Base-by-base conservation (phyloP, 1,139 yeast genomes). In the Saccharomyces hybrid region DNA sequence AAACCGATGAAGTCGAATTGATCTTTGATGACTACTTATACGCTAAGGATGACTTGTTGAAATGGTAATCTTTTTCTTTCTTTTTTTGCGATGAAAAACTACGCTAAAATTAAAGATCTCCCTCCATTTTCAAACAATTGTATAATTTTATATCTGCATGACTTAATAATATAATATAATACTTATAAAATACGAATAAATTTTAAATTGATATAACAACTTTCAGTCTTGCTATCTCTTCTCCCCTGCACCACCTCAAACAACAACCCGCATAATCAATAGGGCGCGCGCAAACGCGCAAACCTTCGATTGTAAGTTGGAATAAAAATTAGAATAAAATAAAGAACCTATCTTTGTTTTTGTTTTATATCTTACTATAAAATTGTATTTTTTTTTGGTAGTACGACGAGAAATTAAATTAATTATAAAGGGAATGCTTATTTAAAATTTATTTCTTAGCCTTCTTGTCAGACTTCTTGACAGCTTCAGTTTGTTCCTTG, bases 401-500 rank as follows among this genome's bases (percentile, higher is more conserved):
- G 44, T 38, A 38, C 25, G 44, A 38, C 44, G 44, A 38, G 44
- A 38, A 38, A 13, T 38, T 38, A 38, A 38, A 9, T 9, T 38
- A 19, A 38, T 9, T 38, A 38, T 38, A 38, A 38, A 38, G 9
- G 44, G n/a, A 38, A 38, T 38, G 44, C 44, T 38, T 38, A 38
- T 38, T 38, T 46, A 54, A 57, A 57, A 55, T 57, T 38, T 38
- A 38, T 38, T 66, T 62, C 60, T 62, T 57, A 48, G 62, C 54
- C 62, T 65, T 65, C 61, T 58, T 58, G 52, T 64, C 66, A 54
- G 65, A 65, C 66, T 68, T 72, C 70, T 84, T 83, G 74, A 87
- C 91, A 80, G 88, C 86, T 71, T 84, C 90, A 74, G 88, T 84
- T 79, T 86, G 87, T 75, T 89, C 97, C 86, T 90, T 90, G 74